Base-by-base conservation (phyloP, 2,329 filamentous ascomycete species). In the Fusarium sublunatum region DNA sequence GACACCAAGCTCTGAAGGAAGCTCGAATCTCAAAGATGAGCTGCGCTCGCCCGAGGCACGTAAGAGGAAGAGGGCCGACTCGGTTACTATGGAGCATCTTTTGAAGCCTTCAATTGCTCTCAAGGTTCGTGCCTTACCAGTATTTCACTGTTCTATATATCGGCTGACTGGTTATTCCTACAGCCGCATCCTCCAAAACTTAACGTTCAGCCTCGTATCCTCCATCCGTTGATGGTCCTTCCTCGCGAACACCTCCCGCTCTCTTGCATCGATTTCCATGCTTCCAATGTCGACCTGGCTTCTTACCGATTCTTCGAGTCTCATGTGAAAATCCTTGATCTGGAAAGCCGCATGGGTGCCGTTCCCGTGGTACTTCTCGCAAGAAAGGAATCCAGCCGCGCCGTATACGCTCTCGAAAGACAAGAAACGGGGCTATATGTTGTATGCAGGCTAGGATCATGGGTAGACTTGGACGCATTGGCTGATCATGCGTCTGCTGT, bases 401-500 rank as follows among this genome's bases (percentile, higher is more conserved):
- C 78, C 32, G 62, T 85, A 0, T 90, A 86, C 71, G 88, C 83
- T 11, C 77, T 91, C n/a, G 91, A 93, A 76, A 82, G 86, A 24
- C 86, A 91, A 32, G 78, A 81, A 13, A 75, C 78, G 42, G 83
- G 83, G 1, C 78, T 89, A 4, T 93, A 91, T 72, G 84, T 86
- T 10, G 73, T 92, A 25, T 93, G 88, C 74, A 88, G 85, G 68
- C 78, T 95, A 39, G 88, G 86, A 2, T 75, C 79, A 19, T 91
- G 89, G 88, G 81, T 91, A 22, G 83, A 88, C 59, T 72, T 89
- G 47, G 80, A 83, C 32, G 76, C 80, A 7, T 77, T 93, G 26
- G 76, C 76, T 24, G 72, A 74, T 10, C 74, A 79, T 35, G 84
- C 86, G 35, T 85, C 83, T 0, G 73, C 71, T 5, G 45, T 75